Evolutionary conservation across 495 filamentous ascomycete genomes (phyloP).

Genomic region (Haplographium delicatum): DNA sequence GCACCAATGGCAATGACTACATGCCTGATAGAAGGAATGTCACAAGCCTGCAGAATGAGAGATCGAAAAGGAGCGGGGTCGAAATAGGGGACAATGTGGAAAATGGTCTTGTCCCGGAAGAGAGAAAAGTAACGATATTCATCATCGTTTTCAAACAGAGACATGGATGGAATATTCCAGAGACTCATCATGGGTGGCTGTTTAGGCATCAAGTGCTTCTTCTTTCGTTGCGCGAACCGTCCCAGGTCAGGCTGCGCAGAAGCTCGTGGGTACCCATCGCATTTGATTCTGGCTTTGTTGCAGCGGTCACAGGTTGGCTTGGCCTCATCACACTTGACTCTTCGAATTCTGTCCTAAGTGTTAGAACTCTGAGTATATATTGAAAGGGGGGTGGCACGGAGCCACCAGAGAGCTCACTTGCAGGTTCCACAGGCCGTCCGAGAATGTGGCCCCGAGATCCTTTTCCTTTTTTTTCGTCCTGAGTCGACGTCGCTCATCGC

Average conservation of each 20-base stretch:
- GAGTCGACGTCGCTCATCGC: too few species aligned
- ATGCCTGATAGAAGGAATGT: constrained; percentile 56
- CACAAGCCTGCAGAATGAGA: constrained; percentile 51
- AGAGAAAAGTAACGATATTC: constrained; percentile 53
- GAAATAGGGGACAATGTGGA: constrained; percentile 54
- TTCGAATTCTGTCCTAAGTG: constrained; percentile 26
- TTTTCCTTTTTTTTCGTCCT: not conserved
- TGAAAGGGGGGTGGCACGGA: too few species aligned
- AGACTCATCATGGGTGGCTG: too few species aligned
- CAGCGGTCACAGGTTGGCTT: constrained; percentile 48
- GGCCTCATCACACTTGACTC: constrained; percentile 53
- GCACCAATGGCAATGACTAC: constrained; percentile 61
- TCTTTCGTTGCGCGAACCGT: not conserved
- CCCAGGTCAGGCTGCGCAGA: not conserved
- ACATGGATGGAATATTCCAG: constrained; percentile 7
- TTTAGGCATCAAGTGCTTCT: not conserved
- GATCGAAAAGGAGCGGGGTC: constrained; percentile 52
- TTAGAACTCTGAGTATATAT: too few species aligned
- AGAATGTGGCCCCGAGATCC: not conserved
- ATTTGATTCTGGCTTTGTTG: constrained; percentile 42
- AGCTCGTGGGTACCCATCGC: constrained; percentile 44
- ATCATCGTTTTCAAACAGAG: constrained; percentile 22
- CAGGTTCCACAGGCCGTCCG: constrained; percentile 6
- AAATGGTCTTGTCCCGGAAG: constrained; percentile 49
- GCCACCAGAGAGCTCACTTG: constrained; percentile 5